These are phyloP conservation scores for Austroboletus festivus DNA, from an alignment of 768 basidiomycete species.

Conservation along the genomic window DNA sequence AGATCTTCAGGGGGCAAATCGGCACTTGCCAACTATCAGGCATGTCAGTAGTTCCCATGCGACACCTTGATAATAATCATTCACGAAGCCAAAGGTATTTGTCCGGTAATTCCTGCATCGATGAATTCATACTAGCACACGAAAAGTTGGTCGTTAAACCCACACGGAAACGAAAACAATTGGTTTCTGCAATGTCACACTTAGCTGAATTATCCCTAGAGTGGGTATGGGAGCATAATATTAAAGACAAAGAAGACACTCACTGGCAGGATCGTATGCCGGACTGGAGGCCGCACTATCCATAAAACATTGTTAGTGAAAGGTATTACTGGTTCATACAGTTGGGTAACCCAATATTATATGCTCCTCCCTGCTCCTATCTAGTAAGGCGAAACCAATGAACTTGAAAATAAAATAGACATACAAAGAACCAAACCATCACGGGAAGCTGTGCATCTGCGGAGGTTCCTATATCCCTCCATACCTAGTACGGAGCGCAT, in stretches of 20 bases:
- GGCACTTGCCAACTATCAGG: conserved; percentile 43
- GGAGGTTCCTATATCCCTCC: conserved; percentile 12
- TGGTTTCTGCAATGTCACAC: conserved; percentile 10
- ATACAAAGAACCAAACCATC: conserved; percentile 21
- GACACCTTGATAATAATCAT: neutral
- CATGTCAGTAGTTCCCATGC: conserved; percentile 9
- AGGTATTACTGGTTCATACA: neutral
- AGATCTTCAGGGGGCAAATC: conserved; percentile 46
- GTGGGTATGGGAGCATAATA: neutral
- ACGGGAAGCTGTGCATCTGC: conserved; percentile 10
- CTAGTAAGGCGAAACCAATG: neutral
- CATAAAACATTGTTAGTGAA: neutral
- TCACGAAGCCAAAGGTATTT: conserved; percentile 20
- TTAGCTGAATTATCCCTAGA: conserved; percentile 11
- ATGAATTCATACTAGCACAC: neutral
- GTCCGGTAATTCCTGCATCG: conserved; percentile 12
- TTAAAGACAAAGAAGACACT: neutral
- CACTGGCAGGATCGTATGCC: conserved; percentile 13
- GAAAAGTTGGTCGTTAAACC: neutral
- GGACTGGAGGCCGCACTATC: conserved; percentile 17
- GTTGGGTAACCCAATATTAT: conserved; percentile 6
- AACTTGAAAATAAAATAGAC: neutral
- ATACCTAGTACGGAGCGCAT: conserved; percentile 14
- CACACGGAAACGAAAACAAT: conserved; percentile 19
- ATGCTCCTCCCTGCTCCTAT: conserved; percentile 11